These are phyloP conservation scores for Paramecium bursaria DNA, from an alignment of 73 alveolate genomes.

Conservation along the genomic window DNA sequence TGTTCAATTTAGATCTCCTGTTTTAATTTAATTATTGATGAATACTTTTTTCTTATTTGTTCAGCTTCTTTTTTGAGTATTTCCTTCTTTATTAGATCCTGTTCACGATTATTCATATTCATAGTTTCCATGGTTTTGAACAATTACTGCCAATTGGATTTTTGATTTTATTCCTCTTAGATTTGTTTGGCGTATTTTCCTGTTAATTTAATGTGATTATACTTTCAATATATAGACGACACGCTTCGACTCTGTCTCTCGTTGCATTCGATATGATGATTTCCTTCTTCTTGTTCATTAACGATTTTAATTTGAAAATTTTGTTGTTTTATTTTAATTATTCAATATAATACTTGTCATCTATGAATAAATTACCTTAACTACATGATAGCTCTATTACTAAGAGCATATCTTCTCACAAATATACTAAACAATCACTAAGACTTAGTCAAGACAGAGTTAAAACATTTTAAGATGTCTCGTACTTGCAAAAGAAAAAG, in stretches of 20 bases:
- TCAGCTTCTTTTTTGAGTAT: slow-evolving; percentile 75
- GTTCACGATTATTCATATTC: slow-evolving; percentile 69
- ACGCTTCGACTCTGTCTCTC: slow-evolving; percentile 66
- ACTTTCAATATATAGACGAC: slow-evolving; percentile 59
- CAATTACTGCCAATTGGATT: slow-evolving; percentile 72
- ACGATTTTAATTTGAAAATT: no score
- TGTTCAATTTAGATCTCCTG: slow-evolving; percentile 66
- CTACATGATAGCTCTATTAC: no score
- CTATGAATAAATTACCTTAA: no score
- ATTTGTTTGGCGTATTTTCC: slow-evolving; percentile 38
- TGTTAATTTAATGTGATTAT: not conserved
- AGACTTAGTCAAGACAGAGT: no score
- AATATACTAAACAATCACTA: no score
- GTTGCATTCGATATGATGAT: no score
- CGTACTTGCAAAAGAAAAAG: no score
- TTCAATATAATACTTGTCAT: no score
- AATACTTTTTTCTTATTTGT: slow-evolving; percentile 70
- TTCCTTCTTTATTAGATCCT: slow-evolving; percentile 75
- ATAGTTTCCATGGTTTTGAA: slow-evolving; percentile 62
- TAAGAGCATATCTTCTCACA: no score
- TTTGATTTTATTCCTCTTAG: slow-evolving; percentile 32
- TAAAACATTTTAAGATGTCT: no score
- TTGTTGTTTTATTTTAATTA: no score
- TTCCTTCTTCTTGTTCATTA: no score
- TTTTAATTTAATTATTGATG: not conserved